Percentiles rank a stretch among this genome's conserved stretches.
These are phyloP conservation scores for Microbotryum intermedium DNA, from an alignment of 1,284 basidiomycete genomes.

Conservation along the genomic window DNA sequence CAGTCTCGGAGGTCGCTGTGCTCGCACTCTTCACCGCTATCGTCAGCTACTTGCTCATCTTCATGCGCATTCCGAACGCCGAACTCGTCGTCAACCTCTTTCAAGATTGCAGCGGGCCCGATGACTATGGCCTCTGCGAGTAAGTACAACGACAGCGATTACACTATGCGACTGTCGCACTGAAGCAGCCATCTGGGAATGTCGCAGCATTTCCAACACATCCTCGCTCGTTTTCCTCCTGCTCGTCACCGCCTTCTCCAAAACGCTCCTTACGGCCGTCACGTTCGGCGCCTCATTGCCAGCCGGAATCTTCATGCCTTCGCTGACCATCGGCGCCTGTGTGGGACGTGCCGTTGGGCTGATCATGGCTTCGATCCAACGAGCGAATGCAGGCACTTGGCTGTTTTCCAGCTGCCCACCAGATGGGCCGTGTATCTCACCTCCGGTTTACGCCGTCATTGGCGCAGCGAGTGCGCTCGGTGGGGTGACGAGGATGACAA, in stretches of 20 bases:
- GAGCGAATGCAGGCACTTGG: conserved; percentile 52
- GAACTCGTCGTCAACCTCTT: conserved; percentile 56
- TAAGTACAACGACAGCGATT: conserved; percentile 6
- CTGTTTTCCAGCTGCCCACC: conserved; percentile 60
- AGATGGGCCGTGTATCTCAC: conserved; percentile 61
- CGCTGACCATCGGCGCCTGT: conserved; percentile 89
- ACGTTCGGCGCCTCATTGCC: conserved; percentile 92
- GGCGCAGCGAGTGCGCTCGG: conserved; percentile 71
- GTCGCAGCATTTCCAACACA: conserved; percentile 8
- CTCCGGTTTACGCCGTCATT: conserved; percentile 73
- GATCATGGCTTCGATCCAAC: conserved; percentile 67
- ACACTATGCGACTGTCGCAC: not conserved
- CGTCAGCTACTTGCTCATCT: conserved; percentile 65
- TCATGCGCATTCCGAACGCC: conserved; percentile 28
- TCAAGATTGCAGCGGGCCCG: conserved; percentile 62
- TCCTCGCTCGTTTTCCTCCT: conserved; percentile 14
- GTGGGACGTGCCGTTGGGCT: conserved; percentile 86
- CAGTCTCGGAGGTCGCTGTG: conserved; percentile 63
- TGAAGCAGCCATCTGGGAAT: not conserved
- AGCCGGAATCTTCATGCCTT: conserved; percentile 95
- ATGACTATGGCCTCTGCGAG: conserved; percentile 61
- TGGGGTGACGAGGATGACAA: conserved; percentile 68
- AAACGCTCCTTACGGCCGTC: conserved; percentile 67
- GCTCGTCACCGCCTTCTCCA: conserved; percentile 50
- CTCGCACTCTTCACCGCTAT: conserved; percentile 52